Evolutionary conservation across 805 yeast genomes (phyloP), one percentile per base, ranked within the genome.

Genomic region (Allodekkera sacchari): DNA sequence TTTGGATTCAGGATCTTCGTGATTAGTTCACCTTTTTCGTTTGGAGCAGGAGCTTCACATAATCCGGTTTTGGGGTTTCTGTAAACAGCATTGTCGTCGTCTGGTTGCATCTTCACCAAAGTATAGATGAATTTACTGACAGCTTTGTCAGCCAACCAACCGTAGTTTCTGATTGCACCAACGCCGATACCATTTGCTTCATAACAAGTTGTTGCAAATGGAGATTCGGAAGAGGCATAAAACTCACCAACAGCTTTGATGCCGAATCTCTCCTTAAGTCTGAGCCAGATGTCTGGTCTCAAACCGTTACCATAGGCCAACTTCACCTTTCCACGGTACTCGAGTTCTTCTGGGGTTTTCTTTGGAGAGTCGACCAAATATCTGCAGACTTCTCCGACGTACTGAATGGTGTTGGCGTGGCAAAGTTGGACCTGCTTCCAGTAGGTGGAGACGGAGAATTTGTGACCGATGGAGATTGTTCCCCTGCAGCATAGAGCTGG

Each of bases 361-460:
- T 27, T 12, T 16, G 83, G 79, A 27, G 78, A 77, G 7, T 59
- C 60, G 29, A 83, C 57, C 37, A 88, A 64, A 49, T 87, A 89
- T 30, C 97, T 71, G 55, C 96, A 84, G 20, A 85, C 87, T 56
- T 88, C 97, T 12, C 97, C 97, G 12, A 88, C 97, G 47, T 88
- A 88, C 57, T 88, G 96, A 33, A 85, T 70, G 40, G 83, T 83
- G 4, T 94, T 83, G 3, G 96, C 83, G 2, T 64, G 56, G 10
- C 77, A 56, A 22, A 83, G 49, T 42, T 68, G 75, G 3, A 81
- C 88, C 56, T 89, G 95, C 12, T 87, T 78, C 96, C 97, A 88
- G 55, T 83, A 85, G 4, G 83, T 73, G 4, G 80, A 66, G 6
- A 89, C 77, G 2, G 94, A 82, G 53, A 89, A 88, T 53, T 82